Percentiles rank a stretch among this genome's conserved stretches.
phyloP scores from a whole-genome alignment of 2,329 filamentous ascomycete species.

The Sarocladium oryzae region DNA sequence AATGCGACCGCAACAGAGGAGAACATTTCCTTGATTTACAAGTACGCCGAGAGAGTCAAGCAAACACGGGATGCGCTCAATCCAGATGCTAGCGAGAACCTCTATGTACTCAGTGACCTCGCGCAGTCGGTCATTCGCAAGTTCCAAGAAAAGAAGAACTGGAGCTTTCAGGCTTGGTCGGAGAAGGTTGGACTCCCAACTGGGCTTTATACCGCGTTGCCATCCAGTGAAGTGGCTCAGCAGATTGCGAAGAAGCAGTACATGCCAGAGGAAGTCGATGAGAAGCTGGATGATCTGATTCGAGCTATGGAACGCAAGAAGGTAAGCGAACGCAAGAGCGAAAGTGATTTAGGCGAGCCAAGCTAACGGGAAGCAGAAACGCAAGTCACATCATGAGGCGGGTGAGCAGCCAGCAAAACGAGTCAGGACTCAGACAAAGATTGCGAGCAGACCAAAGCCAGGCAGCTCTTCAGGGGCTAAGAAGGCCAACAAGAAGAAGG shows the following conservation, averaged over 20 bases:
- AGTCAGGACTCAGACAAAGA: slow-evolving; percentile 30
- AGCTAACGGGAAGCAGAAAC: slow-evolving; percentile 40
- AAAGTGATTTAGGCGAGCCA: not conserved
- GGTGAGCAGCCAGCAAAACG: slow-evolving; percentile 36
- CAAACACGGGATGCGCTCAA: slow-evolving; percentile 76
- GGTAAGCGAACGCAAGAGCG: slow-evolving; percentile 34
- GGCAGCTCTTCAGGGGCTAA: slow-evolving; percentile 23
- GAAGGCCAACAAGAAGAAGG: slow-evolving; percentile 25
- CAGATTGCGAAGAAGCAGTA: slow-evolving; percentile 82
- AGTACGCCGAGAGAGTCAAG: slow-evolving; percentile 89
- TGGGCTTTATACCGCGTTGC: slow-evolving; percentile 69
- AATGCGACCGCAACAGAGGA: slow-evolving; percentile 75
- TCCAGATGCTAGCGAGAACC: slow-evolving; percentile 58
- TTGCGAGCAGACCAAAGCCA: slow-evolving; percentile 29
- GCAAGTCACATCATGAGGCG: slow-evolving; percentile 47
- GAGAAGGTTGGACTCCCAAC: slow-evolving; percentile 75
- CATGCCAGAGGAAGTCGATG: slow-evolving; percentile 69
- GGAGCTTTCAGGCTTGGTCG: slow-evolving; percentile 78
- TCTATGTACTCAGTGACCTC: slow-evolving; percentile 85
- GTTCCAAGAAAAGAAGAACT: slow-evolving; percentile 80
- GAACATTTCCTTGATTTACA: slow-evolving; percentile 83
- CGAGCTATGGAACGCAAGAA: slow-evolving; percentile 67
- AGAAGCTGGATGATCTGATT: slow-evolving; percentile 64
- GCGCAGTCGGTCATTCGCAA: slow-evolving; percentile 74
- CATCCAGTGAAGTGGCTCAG: slow-evolving; percentile 71